Evolutionary conservation across 2,329 filamentous ascomycete genomes (phyloP), one percentile per base, ranked within the genome.

Genomic region (Drechmeria coniospora): DNA sequence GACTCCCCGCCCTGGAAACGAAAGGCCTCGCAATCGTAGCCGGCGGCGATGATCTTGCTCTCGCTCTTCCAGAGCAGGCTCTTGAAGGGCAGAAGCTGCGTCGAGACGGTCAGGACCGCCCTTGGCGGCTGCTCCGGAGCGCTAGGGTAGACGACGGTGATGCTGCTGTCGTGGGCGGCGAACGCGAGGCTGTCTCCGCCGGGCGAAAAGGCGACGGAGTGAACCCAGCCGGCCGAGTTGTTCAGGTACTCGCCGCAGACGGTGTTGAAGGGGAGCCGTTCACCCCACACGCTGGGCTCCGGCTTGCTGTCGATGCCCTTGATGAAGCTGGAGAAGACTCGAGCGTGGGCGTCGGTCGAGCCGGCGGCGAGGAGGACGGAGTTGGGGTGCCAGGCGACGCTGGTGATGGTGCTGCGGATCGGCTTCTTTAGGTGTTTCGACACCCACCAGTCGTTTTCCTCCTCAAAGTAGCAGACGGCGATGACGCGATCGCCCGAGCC

Each of bases 391-490:
- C 90, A 98, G 32, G 79, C 77, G 24, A 98, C 74, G 11, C 80
- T 84, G 31, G 90, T 95, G 45, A 98, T 87, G 32, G 90, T 98
- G 52, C 84, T 93, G 41, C 87, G 80, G 45, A 98, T 92, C 13
- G 90, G 90, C 69, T 95, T 98, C 73, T 95, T 95, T 49, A 98
- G 61, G 58, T 98, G 90, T 67, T 98, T 98, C 21, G 86, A 94
- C 23, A 98, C 87, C 90, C 90, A 98, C 90, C 90, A 98, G 63
- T 98, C 86, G 57, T 98, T 94, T 57, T 98, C 90, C 53, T 93
- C 82, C 50, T 98, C 90, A 44, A 98, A 98, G 63, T 95, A 95
- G 66, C 90, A 98, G 42, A 95, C 71, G 22, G 90, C 84, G 45
- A 98, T 93, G 39, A 93, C 79, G 37, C 90, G 77, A 43, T 93